These are phyloP conservation scores for Tylopilus sp. DNA, from an alignment of 768 basidiomycete species.

Conservation along the genomic window DNA sequence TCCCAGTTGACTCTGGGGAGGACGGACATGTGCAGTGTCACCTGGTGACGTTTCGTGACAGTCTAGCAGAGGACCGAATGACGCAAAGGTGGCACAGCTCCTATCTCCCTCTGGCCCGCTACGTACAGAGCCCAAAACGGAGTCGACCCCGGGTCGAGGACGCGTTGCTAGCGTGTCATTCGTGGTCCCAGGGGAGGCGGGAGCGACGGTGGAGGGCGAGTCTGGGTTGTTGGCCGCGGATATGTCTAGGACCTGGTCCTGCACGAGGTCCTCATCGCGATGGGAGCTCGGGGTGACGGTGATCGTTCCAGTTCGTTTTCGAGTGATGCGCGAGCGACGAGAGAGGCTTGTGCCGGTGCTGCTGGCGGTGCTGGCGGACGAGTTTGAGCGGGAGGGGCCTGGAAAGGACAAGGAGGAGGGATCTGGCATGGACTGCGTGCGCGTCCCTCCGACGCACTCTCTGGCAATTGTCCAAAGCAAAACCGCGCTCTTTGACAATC, in stretches of 20 bases:
- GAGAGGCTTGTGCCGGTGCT: slow-evolving; percentile 48
- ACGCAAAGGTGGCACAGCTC: slow-evolving; percentile 23
- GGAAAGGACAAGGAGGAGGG: slow-evolving; percentile 24
- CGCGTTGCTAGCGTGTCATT: slow-evolving; percentile 10
- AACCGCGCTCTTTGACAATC: slow-evolving; percentile 14
- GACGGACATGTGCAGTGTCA: not conserved
- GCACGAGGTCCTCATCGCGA: slow-evolving; percentile 19
- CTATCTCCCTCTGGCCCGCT: slow-evolving; percentile 17
- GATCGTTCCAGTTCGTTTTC: slow-evolving; percentile 53
- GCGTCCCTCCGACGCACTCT: slow-evolving; percentile 22
- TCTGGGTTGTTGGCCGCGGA: slow-evolving; percentile 22
- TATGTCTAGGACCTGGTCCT: slow-evolving; percentile 29
- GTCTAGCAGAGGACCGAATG: slow-evolving; percentile 24
- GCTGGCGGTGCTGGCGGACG: slow-evolving; percentile 39
- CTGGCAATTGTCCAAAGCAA: slow-evolving; percentile 14
- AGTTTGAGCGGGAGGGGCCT: slow-evolving; percentile 35
- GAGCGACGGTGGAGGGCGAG: not conserved
- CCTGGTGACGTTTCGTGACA: slow-evolving; percentile 7
- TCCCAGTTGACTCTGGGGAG: slow-evolving; percentile 10
- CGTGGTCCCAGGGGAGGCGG: slow-evolving; percentile 9
- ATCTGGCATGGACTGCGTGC: slow-evolving; percentile 31
- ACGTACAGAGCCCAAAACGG: slow-evolving; percentile 6
- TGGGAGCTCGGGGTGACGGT: slow-evolving; percentile 34
- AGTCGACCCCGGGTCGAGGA: slow-evolving; percentile 12
- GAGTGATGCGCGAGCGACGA: slow-evolving; percentile 45